phyloP scores from a whole-genome alignment of 202 grass and related monocot species.

The Cymbopogon flexuosus region DNA sequence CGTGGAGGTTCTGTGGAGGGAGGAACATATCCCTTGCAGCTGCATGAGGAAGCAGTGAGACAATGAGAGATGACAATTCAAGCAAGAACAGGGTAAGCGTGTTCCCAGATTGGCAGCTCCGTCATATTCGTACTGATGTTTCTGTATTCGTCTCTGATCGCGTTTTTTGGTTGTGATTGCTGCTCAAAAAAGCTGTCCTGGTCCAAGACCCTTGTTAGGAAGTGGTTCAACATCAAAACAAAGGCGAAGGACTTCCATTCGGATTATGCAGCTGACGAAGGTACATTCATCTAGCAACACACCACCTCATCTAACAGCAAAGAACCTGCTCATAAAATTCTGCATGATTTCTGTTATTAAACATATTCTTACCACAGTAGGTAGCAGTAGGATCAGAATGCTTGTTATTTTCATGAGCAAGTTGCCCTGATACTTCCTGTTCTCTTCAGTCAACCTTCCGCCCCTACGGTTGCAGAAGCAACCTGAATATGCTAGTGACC shows the following conservation, averaged over 20 bases:
- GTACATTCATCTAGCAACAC: conserved; percentile 35
- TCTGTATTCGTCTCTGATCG: conserved; percentile 20
- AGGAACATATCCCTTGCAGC: conserved; percentile 23
- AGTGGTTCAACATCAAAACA: conserved; percentile 95
- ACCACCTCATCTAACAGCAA: neutral
- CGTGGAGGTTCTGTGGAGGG: conserved; percentile 24
- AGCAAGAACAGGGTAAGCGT: conserved; percentile 84
- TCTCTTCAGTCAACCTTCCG: neutral
- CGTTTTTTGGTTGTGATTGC: conserved; percentile 34
- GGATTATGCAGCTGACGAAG: conserved; percentile 60
- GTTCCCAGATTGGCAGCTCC: conserved; percentile 24
- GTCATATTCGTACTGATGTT: neutral
- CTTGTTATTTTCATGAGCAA: conserved; percentile 14
- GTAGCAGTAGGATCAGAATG: neutral
- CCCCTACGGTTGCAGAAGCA: conserved; percentile 6
- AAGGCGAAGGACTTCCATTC: conserved; percentile 80
- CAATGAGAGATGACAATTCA: conserved; percentile 97
- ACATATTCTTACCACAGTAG: neutral
- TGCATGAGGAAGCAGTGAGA: conserved; percentile 83
- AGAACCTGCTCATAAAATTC: neutral
- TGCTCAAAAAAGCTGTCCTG: conserved; percentile 67
- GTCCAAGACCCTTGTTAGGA: conserved; percentile 80
- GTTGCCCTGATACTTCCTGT: conserved; percentile 30
- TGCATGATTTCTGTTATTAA: conserved; percentile 2
- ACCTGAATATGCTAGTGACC: neutral